These are phyloP conservation scores for Globisporangium solare DNA, from an alignment of 352 stramenopile genomes.

Conservation along the genomic window DNA sequence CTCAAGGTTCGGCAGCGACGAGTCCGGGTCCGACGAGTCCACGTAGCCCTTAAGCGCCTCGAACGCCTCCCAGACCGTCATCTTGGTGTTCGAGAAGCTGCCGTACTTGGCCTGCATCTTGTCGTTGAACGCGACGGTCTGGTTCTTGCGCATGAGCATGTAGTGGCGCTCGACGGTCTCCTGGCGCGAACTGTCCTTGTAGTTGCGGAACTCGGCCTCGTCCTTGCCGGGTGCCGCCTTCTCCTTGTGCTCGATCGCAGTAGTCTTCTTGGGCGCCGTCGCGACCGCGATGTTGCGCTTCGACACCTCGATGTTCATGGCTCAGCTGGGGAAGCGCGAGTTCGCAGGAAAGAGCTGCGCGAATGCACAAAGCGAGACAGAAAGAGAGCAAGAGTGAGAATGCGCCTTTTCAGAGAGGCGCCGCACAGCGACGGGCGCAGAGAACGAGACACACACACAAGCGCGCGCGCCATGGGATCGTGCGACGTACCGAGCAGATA, in stretches of 20 bases:
- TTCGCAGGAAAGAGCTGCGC: neutral
- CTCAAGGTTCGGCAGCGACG: conserved; percentile 85
- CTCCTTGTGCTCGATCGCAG: conserved; percentile 27
- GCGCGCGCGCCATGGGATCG: no score
- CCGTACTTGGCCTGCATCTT: conserved; percentile 76
- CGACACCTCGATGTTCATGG: conserved; percentile 21
- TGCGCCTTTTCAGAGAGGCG: no score
- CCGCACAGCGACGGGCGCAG: no score
- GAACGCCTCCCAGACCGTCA: conserved; percentile 92
- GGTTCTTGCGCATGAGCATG: conserved; percentile 67
- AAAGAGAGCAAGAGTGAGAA: neutral
- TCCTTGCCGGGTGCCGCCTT: conserved; percentile 47
- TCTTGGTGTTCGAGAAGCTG: conserved; percentile 67
- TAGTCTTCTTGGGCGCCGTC: conserved; percentile 1
- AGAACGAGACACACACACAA: no score
- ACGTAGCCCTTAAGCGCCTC: conserved; percentile 88
- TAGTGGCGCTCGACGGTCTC: conserved; percentile 73
- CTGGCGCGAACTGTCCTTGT: conserved; percentile 66
- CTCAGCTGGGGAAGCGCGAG: neutral
- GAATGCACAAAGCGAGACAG: neutral
- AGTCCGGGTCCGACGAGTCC: conserved; percentile 92
- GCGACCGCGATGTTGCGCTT: conserved; percentile 13
- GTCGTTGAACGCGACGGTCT: conserved; percentile 63
- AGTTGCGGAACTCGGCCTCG: conserved; percentile 75
- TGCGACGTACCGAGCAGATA: no score